Evolutionary conservation across 1,284 basidiomycete genomes (phyloP), one percentile per base, ranked within the genome.

Genomic region (Apiotrichum gamsii): DNA sequence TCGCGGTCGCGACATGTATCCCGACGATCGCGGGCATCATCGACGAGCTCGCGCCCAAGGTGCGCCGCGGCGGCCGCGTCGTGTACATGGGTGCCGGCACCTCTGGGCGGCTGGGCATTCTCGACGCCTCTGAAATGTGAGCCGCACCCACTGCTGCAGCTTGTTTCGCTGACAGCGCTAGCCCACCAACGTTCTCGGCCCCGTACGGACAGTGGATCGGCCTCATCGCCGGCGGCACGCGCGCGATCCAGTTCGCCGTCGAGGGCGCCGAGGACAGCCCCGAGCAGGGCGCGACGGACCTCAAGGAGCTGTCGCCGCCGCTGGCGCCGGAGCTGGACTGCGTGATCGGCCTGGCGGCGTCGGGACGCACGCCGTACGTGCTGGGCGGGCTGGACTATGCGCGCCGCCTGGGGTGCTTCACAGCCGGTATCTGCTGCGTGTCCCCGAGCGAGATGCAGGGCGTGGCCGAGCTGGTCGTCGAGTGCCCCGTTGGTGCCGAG

Each of bases 81-180:
- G 29, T 58, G 15, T 56, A 58, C 43, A 33, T 53, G 30, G 57
- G 57, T 13, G 54, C 54, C 2, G 57, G 57, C 14, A 58, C 57
- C 1, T 41, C 35, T 14, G 57, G 57, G 11, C 45, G 57, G 0
- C 36, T 58, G 16, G 57, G 57, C n/a, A 45, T 58, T 9, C 49
- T 58, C n/a, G 57, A 58, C 32, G 51, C 54, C n/a, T 45, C 51
- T 6, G 57, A 58, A 41, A 56, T 58, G 54, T 54, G 37, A 35
- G 54, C 37, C 10, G n/a, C n/a, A n/a, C n/a, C 5, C 29, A 11
- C 36, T 16, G 11, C 13, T 8, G 6, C 32, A 11, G 8, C 33
- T 11, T n/a, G 25, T 16, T 8, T 20, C 23, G n/a, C 25, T 43
- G 16, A 19, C 23, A 10, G 24, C n/a, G 3, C 11, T 30, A 56